Evolutionary conservation across 441 rosid genomes (phyloP).

Genomic region (Syzygium malaccense): DNA sequence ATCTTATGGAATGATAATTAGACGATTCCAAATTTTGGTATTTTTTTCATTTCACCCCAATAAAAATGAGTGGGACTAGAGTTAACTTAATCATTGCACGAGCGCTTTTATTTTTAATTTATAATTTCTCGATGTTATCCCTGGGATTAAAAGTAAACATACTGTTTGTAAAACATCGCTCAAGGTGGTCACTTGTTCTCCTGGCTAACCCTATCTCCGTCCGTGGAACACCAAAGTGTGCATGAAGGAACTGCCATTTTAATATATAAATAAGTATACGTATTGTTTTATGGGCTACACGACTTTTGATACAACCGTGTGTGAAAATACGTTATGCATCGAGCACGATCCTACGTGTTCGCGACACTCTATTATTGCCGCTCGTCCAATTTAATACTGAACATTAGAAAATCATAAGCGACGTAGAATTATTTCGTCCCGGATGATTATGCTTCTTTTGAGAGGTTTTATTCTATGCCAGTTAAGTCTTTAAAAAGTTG

Average conservation of each 20-base stretch:
- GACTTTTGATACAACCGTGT: not conserved
- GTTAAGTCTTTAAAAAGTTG: not conserved
- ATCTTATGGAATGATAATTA: not conserved
- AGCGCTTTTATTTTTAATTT: no score
- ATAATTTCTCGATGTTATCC: not conserved
- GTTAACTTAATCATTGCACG: no score
- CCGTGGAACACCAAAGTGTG: not conserved
- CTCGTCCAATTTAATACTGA: not conserved
- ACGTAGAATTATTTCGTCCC: not conserved
- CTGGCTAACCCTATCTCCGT: not conserved
- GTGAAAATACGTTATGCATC: not conserved
- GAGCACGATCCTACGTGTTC: not conserved
- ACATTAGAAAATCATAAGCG: not conserved
- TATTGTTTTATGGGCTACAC: not conserved
- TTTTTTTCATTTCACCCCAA: not conserved
- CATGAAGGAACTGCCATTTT: not conserved
- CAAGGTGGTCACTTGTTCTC: not conserved
- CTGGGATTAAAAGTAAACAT: not conserved
- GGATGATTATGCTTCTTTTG: not conserved
- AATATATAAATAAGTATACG: not conserved
- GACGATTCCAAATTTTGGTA: not conserved
- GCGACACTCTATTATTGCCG: no score
- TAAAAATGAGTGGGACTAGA: not conserved
- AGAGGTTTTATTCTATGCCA: not conserved
- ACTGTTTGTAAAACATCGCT: not conserved